Percentiles rank a stretch among this genome's conserved stretches.
These are phyloP conservation scores for Penicillium alfredii DNA, from an alignment of 495 filamentous ascomycete species.

Conservation along the genomic window DNA sequence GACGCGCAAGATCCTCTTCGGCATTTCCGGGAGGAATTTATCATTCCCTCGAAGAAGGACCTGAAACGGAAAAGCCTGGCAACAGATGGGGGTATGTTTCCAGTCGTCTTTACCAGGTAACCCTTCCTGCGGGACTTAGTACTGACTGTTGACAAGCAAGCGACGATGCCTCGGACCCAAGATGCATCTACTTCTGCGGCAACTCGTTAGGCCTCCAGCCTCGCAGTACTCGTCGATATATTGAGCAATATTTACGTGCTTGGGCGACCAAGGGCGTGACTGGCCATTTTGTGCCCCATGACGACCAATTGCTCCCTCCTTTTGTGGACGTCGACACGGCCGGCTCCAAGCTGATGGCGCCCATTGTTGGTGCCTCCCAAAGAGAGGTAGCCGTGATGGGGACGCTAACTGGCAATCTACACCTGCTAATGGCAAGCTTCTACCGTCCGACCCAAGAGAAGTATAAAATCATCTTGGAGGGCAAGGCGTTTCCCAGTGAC, in stretches of 20 bases:
- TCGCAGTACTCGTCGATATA: conserved; percentile 57
- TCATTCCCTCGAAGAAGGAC: conserved; percentile 75
- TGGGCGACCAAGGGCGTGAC: conserved; percentile 94
- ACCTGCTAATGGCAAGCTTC: conserved; percentile 87
- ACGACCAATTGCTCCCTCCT: conserved; percentile 65
- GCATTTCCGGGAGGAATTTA: conserved; percentile 68
- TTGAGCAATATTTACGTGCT: conserved; percentile 71
- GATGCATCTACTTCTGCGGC: conserved; percentile 86
- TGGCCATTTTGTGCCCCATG: conserved; percentile 83
- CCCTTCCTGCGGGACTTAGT: conserved; percentile 6
- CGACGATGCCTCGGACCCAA: conserved; percentile 31
- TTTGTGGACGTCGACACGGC: conserved; percentile 77
- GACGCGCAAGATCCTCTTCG: conserved; percentile 66
- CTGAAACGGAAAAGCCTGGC: conserved; percentile 60
- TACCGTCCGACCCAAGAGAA: conserved; percentile 69
- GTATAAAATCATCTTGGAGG: conserved; percentile 89
- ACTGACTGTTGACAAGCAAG: conserved; percentile 5
- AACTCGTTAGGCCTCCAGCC: conserved; percentile 95
- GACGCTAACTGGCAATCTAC: conserved; percentile 86
- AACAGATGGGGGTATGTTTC: conserved; percentile 28
- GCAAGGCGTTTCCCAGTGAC: conserved; percentile 92
- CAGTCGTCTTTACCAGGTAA: not conserved
- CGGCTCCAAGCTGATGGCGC: conserved; percentile 66
- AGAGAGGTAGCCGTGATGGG: conserved; percentile 91
- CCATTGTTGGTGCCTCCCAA: conserved; percentile 73